Base-by-base conservation (phyloP, 768 basidiomycete genomes). In the Candolleomyces aberdarensis region DNA sequence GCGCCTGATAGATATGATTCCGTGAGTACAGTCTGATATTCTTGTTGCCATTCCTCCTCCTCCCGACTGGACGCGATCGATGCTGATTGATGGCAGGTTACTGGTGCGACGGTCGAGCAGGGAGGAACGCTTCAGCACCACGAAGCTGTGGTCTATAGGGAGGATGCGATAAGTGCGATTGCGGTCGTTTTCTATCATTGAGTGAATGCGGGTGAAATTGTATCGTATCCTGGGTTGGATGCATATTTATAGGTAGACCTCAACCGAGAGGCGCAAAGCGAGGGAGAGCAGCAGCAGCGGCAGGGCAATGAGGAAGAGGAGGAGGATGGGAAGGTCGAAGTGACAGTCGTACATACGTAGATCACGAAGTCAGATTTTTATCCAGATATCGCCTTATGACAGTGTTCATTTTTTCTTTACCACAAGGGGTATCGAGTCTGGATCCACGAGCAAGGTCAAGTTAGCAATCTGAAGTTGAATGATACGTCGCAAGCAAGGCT, bases 311-410 rank as follows among this genome's bases (percentile, higher is more conserved):
- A 26, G 26, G 26, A 2, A 26, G 26, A 26, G 26, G 26, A 26
- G 26, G 26, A 26, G 26, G 3, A 26, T 3, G 26, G 26, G 26
- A 3, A 26, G 26, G n/a, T n/a, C n/a, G n/a, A n/a, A n/a, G n/a
- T 26, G 26, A 46, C 19, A 46, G 8, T 9, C 19, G 11, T 36
- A 36, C 44, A 8, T 46, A 14, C 7, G 44, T 17, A 17, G 44
- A 20, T 46, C 44, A 32, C 56, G 15, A 43, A 32, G 53, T 50
- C 51, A 87, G 80, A 60, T 87, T 85, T 64, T 81, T 82, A 58
- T 85, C 85, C 54, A 87, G 67, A 63, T 80, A 82, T 58, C 82
- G 83, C 19, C 81, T 79, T 60, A 88, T 83, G 31, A 83, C 66
- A 31, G 67, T 70, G 57, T 76, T 75, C 0, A 85, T 26, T 70